Conservation (phyloP, 345 rosid genomes). For the Bretschneidera sinensis region DNA sequence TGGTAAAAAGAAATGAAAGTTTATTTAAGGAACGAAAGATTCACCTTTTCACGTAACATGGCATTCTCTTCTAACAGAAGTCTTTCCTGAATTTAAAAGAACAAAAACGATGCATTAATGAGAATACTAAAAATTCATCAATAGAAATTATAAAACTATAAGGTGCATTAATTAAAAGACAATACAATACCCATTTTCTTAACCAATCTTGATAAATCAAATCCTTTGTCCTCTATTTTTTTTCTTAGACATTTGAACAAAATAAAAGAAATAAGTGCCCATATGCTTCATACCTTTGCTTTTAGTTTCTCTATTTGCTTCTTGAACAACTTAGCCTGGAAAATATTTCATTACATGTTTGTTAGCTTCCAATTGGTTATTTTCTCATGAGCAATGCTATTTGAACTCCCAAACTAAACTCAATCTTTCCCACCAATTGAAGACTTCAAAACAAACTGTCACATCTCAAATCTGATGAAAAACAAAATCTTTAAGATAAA, state of each 20-base stretch:
- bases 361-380: not conserved
- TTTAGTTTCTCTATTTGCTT: conserved; percentile 42
- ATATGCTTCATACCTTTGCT: conserved; percentile 31
- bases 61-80: conserved; percentile 42
- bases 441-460: no score
- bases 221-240: no score
- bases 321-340: conserved; percentile 38
- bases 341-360: conserved; percentile 3
- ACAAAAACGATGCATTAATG: not conserved
- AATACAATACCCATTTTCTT: no score
- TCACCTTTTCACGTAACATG: conserved; percentile 39
- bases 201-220: no score
- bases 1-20: not conserved
- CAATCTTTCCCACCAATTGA: no score
- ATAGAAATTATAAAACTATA: not conserved
- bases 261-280: not conserved
- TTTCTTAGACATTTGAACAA: no score
- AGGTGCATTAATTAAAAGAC: no score
- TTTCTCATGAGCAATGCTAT: no score
- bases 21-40: not conserved
- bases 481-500: no score
- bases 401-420: no score
- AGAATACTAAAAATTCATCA: not conserved
- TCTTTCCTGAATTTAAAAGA: conserved; percentile 39
- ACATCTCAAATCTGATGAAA: no score